Evolutionary conservation across 805 yeast species (phyloP), one percentile per base, ranked within the genome.

Genomic region (Alloascoidea africana): DNA sequence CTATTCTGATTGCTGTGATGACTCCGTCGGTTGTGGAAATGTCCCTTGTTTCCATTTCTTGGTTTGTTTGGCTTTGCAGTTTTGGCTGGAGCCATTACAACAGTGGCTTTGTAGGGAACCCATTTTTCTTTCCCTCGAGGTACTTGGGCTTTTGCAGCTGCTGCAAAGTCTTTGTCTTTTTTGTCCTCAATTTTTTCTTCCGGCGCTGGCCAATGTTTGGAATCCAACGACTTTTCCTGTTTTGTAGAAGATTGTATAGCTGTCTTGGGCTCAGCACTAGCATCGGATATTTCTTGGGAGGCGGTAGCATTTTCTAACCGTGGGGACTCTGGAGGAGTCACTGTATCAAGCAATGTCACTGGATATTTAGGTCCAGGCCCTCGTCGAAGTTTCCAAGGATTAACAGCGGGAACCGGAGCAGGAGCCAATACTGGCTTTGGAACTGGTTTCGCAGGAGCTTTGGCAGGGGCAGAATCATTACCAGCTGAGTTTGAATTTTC

Each of bases 101-200:
- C 70, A 33, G 71, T 57, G 17, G 73, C 81, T 46, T 72, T 66
- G 52, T 69, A 72, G 13, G 84, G 84, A 32, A 76, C 68, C 83
- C 84, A 76, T 52, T 78, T 80, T 48, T 72, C 79, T 48, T 70
- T 73, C 39, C 75, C 74, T 11, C 56, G 56, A 35, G 42, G 39
- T 3, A 37, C 41, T 45, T 50, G 18, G 30, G 38, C 38, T 23
- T 23, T 23, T 8, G 30, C 30, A 23, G 30, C 8, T 8, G 30
- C 30, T 8, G n/a, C 30, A n/a, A n/a, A n/a, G n/a, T n/a, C n/a
- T n/a, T n/a, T n/a, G n/a, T n/a, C n/a, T n/a, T n/a, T n/a, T n/a
- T n/a, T n/a, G n/a, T n/a, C n/a, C n/a, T n/a, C n/a, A n/a, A n/a
- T n/a, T n/a, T n/a, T n/a, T n/a, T n/a, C n/a, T n/a, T n/a, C n/a